phyloP scores from a whole-genome alignment of 129 eudicot genomes.

The Pulicaria dysenterica region DNA sequence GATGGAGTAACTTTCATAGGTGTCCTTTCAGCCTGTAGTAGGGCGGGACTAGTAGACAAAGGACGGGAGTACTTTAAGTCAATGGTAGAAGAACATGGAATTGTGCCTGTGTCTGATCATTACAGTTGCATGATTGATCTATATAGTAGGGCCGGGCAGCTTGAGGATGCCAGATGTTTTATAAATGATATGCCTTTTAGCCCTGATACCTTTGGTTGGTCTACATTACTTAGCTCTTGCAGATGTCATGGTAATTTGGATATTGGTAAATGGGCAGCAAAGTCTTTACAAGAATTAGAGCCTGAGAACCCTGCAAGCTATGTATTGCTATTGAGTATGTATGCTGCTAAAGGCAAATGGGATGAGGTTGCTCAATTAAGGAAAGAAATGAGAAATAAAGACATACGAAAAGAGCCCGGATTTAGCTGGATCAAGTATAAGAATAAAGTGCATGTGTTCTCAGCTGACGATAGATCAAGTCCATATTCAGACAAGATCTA shows the following conservation, averaged over 20 bases:
- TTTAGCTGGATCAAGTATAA: conserved; percentile 92
- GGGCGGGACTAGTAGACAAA: conserved; percentile 74
- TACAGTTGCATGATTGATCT: conserved; percentile 94
- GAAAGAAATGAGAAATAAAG: conserved; percentile 72
- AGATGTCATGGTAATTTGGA: conserved; percentile 61
- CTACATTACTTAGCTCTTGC: conserved; percentile 83
- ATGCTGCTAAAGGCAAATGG: conserved; percentile 80
- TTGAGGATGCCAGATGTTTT: conserved; percentile 67
- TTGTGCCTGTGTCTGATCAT: conserved; percentile 71
- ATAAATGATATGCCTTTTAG: conserved; percentile 69
- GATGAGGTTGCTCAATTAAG: conserved; percentile 74
- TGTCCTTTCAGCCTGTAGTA: conserved; percentile 82
- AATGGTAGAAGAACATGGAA: conserved; percentile 61
- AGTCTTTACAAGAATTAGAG: conserved; percentile 67
- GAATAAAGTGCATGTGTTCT: conserved; percentile 73
- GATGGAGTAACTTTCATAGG: conserved; percentile 69
- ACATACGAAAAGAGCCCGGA: conserved; percentile 83
- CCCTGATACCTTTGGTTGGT: conserved; percentile 84
- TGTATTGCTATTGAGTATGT: conserved; percentile 69
- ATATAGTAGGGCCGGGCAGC: conserved; percentile 71
- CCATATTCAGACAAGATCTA: conserved; percentile 65
- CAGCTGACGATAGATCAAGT: conserved; percentile 91
- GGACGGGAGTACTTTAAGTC: conserved; percentile 61
- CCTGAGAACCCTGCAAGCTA: conserved; percentile 91
- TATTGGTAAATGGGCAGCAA: conserved; percentile 91